A percentile compares a stretch with the other conserved stretches of the same genome.
These are phyloP conservation scores for Auxenochlorella pyrenoidosa DNA, from an alignment of 139 green algal genomes.

Conservation along the genomic window DNA sequence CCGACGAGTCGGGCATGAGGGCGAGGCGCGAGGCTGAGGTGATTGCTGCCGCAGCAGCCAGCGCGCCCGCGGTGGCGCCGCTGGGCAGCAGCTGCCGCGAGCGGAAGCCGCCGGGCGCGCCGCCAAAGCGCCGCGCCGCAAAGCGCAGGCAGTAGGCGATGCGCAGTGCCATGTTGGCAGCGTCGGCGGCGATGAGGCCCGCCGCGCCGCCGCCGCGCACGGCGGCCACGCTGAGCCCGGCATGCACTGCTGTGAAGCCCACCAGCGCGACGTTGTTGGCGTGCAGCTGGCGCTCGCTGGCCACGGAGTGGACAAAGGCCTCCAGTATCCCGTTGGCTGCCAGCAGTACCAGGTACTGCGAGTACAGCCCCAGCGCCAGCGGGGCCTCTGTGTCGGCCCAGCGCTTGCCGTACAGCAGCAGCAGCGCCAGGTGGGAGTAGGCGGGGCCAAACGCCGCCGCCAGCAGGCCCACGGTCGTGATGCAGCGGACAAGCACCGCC, in stretches of 20 bases:
- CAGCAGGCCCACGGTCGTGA: conserved; percentile 69
- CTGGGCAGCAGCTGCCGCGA: conserved; percentile 49
- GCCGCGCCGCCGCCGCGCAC: conserved; percentile 51
- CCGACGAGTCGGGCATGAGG: neutral
- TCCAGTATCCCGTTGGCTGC: conserved; percentile 83
- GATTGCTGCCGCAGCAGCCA: neutral
- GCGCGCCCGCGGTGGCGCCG: conserved; percentile 14
- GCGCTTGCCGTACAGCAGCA: conserved; percentile 70
- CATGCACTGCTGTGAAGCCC: conserved; percentile 58
- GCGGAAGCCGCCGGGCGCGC: conserved; percentile 26
- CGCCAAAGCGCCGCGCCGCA: neutral
- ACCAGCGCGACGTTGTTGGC: conserved; percentile 71
- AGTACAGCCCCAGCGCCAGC: conserved; percentile 76
- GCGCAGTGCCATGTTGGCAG: conserved; percentile 79
- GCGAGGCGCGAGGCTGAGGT: neutral
- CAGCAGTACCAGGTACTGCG: conserved; percentile 81
- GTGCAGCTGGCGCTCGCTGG: conserved; percentile 55
- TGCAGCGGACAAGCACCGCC: conserved; percentile 57
- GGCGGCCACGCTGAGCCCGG: conserved; percentile 55
- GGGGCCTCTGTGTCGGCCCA: conserved; percentile 83
- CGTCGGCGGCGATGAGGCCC: conserved; percentile 80
- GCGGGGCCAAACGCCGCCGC: conserved; percentile 81
- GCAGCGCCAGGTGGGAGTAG: conserved; percentile 75
- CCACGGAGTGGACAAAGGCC: conserved; percentile 81
- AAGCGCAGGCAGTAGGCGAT: conserved; percentile 78